Base-by-base conservation (phyloP, 768 basidiomycete genomes). In the Lanmaoa rubissima region DNA sequence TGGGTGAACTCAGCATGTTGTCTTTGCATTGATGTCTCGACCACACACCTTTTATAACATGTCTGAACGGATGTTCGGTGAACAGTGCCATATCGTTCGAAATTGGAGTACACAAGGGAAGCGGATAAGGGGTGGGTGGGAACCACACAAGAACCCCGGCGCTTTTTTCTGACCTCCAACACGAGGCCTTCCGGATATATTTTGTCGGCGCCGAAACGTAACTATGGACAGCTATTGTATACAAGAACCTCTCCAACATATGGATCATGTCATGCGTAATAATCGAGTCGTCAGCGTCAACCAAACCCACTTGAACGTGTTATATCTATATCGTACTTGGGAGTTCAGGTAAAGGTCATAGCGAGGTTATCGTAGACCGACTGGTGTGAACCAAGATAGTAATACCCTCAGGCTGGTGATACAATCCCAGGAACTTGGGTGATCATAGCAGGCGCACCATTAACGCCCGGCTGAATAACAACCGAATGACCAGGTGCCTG, bases 401-500 rank as follows among this genome's bases (percentile, higher is more conserved):
- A n/a, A 51, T 38, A n/a, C 28, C 21, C 55, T 64, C 48, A 68
- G 49, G 48, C 58, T 16, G 59, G 58, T 31, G 66, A 42, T 31
- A 69, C 61, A 46, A 73, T 44, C 63, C 66, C 66, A 21, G 82
- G 85, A 31, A 88, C 71, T 61, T 86, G 85, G 16, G 82, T 83
- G 48, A 90, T 73, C n/a, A 79, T 77, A 14, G 87, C 75, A 21
- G 82, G 79, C 39, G 75, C 78, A 38, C 88, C 87, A 59, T 83
- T 80, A 54, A 78, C 57, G 45, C 83, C 82, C 32, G 86, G 88
- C 61, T 88, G 87, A 58, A 91, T 84, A 45, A 90, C 73, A 59
- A 88, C 73, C 9, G 87, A 82, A 62, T 83, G 81, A 9, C 87
- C 87, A 50, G 82, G 82, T 55, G 67, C 71, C 59, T 81, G 82